Percentiles rank a stretch among this genome's conserved stretches.
Conservation (phyloP, 352 stramenopile species). For the Phytophthora citricola region DNA sequence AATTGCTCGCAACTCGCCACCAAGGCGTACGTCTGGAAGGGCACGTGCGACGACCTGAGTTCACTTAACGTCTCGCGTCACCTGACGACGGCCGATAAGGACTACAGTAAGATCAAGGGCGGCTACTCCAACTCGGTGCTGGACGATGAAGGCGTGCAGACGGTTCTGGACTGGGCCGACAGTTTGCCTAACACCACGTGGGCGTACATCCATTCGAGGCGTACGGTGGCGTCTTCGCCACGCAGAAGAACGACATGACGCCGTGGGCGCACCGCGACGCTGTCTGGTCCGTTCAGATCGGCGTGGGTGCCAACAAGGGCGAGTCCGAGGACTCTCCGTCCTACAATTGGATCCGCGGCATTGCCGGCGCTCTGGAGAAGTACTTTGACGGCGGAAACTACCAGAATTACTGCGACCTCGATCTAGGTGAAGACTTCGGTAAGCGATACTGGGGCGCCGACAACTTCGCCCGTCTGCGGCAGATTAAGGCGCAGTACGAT, state of each 20-base stretch:
- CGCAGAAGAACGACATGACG: conserved; percentile 51
- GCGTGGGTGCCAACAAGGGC: conserved; percentile 46
- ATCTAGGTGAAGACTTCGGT: conserved; percentile 51
- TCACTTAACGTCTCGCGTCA: conserved; percentile 46
- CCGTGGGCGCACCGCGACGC: conserved; percentile 53
- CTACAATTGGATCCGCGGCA: conserved; percentile 53
- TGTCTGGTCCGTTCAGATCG: conserved; percentile 58
- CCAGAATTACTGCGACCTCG: conserved; percentile 70
- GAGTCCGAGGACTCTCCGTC: conserved; percentile 42
- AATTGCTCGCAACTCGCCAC: conserved; percentile 56
- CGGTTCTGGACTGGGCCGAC: conserved; percentile 46
- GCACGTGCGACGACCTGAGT: conserved; percentile 47
- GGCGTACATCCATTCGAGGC: conserved; percentile 63
- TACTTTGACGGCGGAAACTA: conserved; percentile 63
- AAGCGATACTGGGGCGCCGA: conserved; percentile 53
- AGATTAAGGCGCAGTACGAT: conserved; percentile 63
- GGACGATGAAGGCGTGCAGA: conserved; percentile 43
- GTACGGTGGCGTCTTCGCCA: conserved; percentile 54
- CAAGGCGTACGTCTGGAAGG: conserved; percentile 56
- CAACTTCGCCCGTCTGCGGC: conserved; percentile 54
- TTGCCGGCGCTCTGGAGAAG: conserved; percentile 37
- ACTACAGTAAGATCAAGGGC: conserved; percentile 58
- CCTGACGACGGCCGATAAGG: conserved; percentile 43
- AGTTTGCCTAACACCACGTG: conserved; percentile 47
- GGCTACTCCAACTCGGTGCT: conserved; percentile 55